phyloP scores from a whole-genome alignment of 2,329 filamentous ascomycete species.

The Didymella glomerata region DNA sequence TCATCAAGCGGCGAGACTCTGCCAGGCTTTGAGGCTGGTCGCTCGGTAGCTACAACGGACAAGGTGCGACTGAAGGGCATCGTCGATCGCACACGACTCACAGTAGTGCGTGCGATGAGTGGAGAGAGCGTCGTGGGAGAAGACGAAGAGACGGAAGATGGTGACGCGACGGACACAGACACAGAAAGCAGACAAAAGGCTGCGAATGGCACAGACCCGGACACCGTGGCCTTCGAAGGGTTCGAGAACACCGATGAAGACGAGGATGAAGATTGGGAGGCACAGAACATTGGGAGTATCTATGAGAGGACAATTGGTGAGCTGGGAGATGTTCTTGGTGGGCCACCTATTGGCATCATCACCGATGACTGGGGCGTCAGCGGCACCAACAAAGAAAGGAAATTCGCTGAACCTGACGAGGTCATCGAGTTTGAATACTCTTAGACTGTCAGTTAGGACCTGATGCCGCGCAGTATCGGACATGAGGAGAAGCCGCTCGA shows the following conservation, averaged over 20 bases:
- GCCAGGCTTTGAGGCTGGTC: slow-evolving; percentile 72
- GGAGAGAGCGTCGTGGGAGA: slow-evolving; percentile 57
- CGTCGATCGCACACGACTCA: slow-evolving; percentile 76
- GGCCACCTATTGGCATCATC: slow-evolving; percentile 57
- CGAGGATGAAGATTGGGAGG: slow-evolving; percentile 50
- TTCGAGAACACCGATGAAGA: slow-evolving; percentile 56
- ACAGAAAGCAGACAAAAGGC: slow-evolving; percentile 30
- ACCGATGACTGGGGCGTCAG: slow-evolving; percentile 50
- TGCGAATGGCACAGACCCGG: slow-evolving; percentile 31
- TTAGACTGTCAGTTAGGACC: too few species aligned
- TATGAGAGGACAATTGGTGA: slow-evolving; percentile 83
- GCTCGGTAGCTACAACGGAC: slow-evolving; percentile 78
- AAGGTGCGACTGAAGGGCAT: slow-evolving; percentile 87
- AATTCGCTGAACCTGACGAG: slow-evolving; percentile 26
- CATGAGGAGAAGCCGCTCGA: not conserved
- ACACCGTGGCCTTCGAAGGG: slow-evolving; percentile 40
- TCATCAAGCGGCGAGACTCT: slow-evolving; percentile 70
- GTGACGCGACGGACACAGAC: slow-evolving; percentile 43
- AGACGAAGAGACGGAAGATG: slow-evolving; percentile 31
- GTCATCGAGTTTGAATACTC: slow-evolving; percentile 20
- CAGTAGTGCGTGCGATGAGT: slow-evolving; percentile 74
- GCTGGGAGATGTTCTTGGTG: slow-evolving; percentile 72
- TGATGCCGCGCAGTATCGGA: not conserved
- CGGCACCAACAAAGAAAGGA: slow-evolving; percentile 22
- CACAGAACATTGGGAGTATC: slow-evolving; percentile 63